Percentiles rank a stretch among this genome's conserved stretches.
phyloP scores from a whole-genome alignment of 306 rosid species.

The Mimosa bimucronata region DNA sequence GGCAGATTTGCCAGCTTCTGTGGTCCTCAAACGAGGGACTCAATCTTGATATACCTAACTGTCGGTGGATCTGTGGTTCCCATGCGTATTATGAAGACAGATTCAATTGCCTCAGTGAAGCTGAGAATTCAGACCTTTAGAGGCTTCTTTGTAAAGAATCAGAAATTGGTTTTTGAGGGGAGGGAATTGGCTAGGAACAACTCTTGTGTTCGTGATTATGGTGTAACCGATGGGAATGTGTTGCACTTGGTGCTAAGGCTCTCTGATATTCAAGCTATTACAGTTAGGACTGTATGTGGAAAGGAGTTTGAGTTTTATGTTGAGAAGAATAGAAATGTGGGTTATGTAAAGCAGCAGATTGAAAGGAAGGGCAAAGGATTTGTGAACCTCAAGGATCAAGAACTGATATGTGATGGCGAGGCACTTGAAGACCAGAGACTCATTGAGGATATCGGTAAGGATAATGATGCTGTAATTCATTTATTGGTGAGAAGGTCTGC shows the following conservation, averaged over 20 bases:
- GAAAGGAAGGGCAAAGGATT: constrained; percentile 56
- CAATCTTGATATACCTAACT: constrained; percentile 62
- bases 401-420: constrained; percentile 68
- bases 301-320: constrained; percentile 66
- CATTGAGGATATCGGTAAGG: constrained; percentile 64
- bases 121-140: constrained; percentile 68
- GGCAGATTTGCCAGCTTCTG: constrained; percentile 26
- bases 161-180: constrained; percentile 73
- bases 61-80: constrained; percentile 70
- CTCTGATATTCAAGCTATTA: constrained; percentile 68
- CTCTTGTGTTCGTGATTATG: constrained; percentile 69
- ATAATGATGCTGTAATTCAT: constrained; percentile 58
- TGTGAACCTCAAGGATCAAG: constrained; percentile 63
- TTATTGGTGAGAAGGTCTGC: constrained; percentile 64
- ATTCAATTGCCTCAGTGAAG: constrained; percentile 79
- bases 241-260: constrained; percentile 70
- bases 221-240: constrained; percentile 68
- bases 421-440: constrained; percentile 80
- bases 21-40: constrained; percentile 40
- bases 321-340: constrained; percentile 73
- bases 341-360: constrained; percentile 72
- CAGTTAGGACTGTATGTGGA: constrained; percentile 66
- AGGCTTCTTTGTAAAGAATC: constrained; percentile 69
- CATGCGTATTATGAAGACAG: constrained; percentile 64
- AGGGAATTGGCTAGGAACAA: constrained; percentile 70